Base-by-base conservation (phyloP, 2,329 filamentous ascomycete genomes). In the Colletotrichum sp. region DNA sequence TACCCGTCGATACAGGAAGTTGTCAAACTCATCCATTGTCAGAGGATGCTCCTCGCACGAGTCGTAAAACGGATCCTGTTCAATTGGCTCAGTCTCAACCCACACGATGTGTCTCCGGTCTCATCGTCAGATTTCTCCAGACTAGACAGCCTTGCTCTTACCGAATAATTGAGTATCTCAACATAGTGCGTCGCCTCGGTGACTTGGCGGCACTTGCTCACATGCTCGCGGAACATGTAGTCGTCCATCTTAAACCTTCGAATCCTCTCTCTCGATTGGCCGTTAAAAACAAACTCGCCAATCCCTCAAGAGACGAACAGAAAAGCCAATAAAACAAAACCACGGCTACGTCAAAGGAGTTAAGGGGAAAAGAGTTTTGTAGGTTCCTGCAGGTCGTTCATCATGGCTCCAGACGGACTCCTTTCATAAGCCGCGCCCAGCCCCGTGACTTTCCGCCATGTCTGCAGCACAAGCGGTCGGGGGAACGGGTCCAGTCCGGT, bases 81-180 rank as follows among this genome's bases (percentile, higher is more conserved):
- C 65, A 71, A 68, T 72, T 64, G 55, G 16, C 26, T 70, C 28
- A 76, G 65, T 28, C 39, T 63, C 24, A 18, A 30, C n/a, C 55
- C 55, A 8, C 57, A 28, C 30, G 3, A 21, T 5, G 44, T 26
- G 16, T 8, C 30, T 39, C 49, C 68, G 28, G 16, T 60, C 12
- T 44, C 24, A 59, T 55, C 68, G 49, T 63, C 36, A 28, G 16
- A 28, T 68, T 28, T 36, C 26, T 39, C 36, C n/a, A 55, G 32
- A 44, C 59, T 44, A 30, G 8, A 44, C 15, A 63, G 18, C 59
- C 57, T 69, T 32, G 15, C 4, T 13, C 89, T 77, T 81, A 92
- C 90, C 80, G 90, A 89, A 78, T 91, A 92, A 78, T 92, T 92
- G 79, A 91, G 87, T 49, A 92, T 90, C 81, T 92, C 89, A 28